These are phyloP conservation scores for Alternaria burnsii DNA, from an alignment of 2,329 filamentous ascomycete species.

Conservation along the genomic window DNA sequence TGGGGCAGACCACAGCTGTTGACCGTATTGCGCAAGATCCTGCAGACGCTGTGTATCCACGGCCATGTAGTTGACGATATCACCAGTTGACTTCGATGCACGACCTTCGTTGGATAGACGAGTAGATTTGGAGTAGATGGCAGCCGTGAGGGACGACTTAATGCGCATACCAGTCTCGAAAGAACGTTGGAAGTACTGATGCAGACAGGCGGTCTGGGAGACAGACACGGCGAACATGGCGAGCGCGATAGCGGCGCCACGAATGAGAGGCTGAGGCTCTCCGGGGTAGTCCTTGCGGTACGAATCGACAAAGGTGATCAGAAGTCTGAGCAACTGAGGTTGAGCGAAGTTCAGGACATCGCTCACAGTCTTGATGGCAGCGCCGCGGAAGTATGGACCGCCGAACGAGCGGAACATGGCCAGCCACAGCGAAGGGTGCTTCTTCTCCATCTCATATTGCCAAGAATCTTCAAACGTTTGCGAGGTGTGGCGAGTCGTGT, in stretches of 20 bases:
- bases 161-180: constrained; percentile 98
- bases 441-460: constrained; percentile 75
- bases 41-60: constrained; percentile 95
- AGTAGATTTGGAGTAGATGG: constrained; percentile 92
- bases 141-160: constrained; percentile 86
- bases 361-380: constrained; percentile 87
- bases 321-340: constrained; percentile 83
- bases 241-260: constrained; percentile 86
- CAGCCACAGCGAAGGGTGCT: constrained; percentile 83
- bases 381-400: constrained; percentile 80
- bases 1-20: constrained; percentile 95
- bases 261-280: constrained; percentile 72
- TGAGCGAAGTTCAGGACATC: constrained; percentile 88
- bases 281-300: constrained; percentile 68
- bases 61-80: constrained; percentile 99
- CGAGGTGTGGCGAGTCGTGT: constrained; percentile 80
- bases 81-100: constrained; percentile 87
- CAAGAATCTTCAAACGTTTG: constrained; percentile 76
- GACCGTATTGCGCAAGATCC: constrained; percentile 92
- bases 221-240: constrained; percentile 91
- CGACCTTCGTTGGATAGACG: constrained; percentile 92
- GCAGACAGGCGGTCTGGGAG: constrained; percentile 86
- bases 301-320: constrained; percentile 86
- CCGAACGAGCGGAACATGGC: constrained; percentile 86
- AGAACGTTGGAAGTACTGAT: constrained; percentile 96